Base-by-base conservation (phyloP, 352 stramenopile genomes). In the Pythium rishiriense region DNA sequence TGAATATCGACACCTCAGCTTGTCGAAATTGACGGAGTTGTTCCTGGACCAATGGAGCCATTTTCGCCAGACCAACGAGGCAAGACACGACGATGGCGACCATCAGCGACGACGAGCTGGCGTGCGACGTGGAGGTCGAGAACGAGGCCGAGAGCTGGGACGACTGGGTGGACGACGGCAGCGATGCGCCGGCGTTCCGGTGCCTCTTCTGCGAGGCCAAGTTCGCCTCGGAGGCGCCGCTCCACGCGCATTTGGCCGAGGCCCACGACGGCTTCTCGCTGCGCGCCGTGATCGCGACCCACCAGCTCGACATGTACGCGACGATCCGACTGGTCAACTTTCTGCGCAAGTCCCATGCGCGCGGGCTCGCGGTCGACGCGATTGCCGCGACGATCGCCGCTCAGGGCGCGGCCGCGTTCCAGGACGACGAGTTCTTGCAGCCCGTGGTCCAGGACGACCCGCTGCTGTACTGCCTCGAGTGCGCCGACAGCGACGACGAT, bases 241-340 rank as follows among this genome's bases (percentile, higher is more conserved):
- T 94, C 41, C 82, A 91, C 55, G 69, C 70, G 65, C 85, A 94
- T 65, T 50, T 90, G 33, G 62, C 75, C 26, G 68, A 66, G 4
- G 51, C 58, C 39, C 83, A 94, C 64, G n/a, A 17, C 2, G 64
- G 64, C 57, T 94, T 94, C 68, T 90, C 81, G 43, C 69, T 94
- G 26, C 62, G 62, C 42, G 63, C 75, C 41, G 64, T 85, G 57
- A 85, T 92, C 57, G 69, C 72, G 17, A 64, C 46, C 41, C 73
- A 70, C 29, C 69, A 81, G 54, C 71, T 94, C 12, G 82, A 93
- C 66, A 89, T 79, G 56, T 94, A 94, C 79, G 80, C 66, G 61
- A 86, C 77, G 46, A 91, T 94, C 68, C 83, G 86, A 58, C 58
- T 94, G 24, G 69, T 94, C 35, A 94, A 94, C 63, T 94, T 80